Evolutionary conservation across 768 basidiomycete genomes (phyloP), one percentile per base, ranked within the genome.

Genomic region (Chalciporus pseudorubinellus): DNA sequence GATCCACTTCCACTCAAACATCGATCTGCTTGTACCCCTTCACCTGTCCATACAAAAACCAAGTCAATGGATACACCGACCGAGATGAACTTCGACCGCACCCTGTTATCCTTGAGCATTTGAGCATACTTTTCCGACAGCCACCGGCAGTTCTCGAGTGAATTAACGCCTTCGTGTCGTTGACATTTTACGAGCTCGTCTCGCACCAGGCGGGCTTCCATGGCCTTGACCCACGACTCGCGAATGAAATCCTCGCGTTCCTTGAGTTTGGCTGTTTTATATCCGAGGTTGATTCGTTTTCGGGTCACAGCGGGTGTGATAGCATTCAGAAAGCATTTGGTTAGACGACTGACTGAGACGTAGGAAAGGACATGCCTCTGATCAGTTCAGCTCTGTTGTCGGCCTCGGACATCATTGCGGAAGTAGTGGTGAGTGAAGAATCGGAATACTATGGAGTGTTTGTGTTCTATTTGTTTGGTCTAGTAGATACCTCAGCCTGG

Each of bases 201-300:
- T 54, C 84, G 84, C 42, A 97, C 92, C 52, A 98, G 76, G 43
- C 89, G 84, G 28, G 84, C 83, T 70, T 97, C 94, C 93, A 98
- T 95, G 19, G 90, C 86, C 59, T 85, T 87, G 28, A 97, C 81
- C 95, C 95, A 98, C 45, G 90, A 89, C 73, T 98, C 94, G 46
- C 89, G 84, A 64, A 98, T 76, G 70, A 81, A 75, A 41, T 81
- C 72, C 55, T 95, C 92, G 36, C 89, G 86, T 59, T 78, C 79
- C 60, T 80, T 71, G 45, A 88, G 69, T 66, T 79, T 82, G 16
- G 78, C 89, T 91, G 48, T 11, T 34, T 44, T 26, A 48, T 28
- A 12, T 46, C 29, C 46, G 4, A 22, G 22, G 29, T 46, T 22
- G 34, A 44, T 34, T 19, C 6, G 14, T 18, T 33, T 47, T 18